Evolutionary conservation across 2,329 filamentous ascomycete genomes (phyloP).

Genomic region (Aspergillus sp.): DNA sequence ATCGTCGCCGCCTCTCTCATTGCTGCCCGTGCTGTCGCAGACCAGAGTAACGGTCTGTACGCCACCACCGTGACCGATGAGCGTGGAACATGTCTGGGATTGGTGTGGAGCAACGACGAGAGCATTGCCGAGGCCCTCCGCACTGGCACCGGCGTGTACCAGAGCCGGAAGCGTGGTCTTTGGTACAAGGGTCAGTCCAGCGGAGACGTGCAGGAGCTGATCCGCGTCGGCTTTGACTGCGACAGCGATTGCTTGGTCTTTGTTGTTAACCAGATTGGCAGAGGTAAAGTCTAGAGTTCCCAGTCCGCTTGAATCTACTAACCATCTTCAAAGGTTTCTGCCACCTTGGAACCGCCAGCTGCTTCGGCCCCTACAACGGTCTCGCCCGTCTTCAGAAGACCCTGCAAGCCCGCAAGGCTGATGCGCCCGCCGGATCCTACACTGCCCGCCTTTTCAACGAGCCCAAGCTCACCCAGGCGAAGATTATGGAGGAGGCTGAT

Average conservation of each 20-base stretch:
- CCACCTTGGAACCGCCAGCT: slow-evolving; percentile 87
- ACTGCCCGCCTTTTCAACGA: slow-evolving; percentile 92
- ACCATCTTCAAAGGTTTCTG: slow-evolving; percentile 67
- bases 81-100: slow-evolving; percentile 76
- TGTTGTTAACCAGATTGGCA: slow-evolving; percentile 83
- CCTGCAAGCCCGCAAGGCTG: slow-evolving; percentile 74
- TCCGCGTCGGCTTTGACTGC: slow-evolving; percentile 84
- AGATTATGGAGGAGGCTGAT: slow-evolving; percentile 98
- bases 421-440: slow-evolving; percentile 87
- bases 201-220: slow-evolving; percentile 86
- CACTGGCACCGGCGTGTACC: slow-evolving; percentile 84
- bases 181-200: slow-evolving; percentile 98
- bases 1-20: slow-evolving; percentile 72
- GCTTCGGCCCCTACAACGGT: slow-evolving; percentile 83
- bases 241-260: slow-evolving; percentile 92
- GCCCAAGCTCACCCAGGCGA: slow-evolving; percentile 82
- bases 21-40: slow-evolving; percentile 73
- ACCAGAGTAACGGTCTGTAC: slow-evolving; percentile 79
- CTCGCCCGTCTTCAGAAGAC: slow-evolving; percentile 86
- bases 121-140: slow-evolving; percentile 84
- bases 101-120: slow-evolving; percentile 93
- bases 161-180: slow-evolving; percentile 89
- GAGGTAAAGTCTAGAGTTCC: slow-evolving; percentile 49
- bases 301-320: too few relatives aligned
- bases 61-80: slow-evolving; percentile 92